Percentiles rank a stretch among this genome's conserved stretches.
Evolutionary conservation across 192 early-diverging fungal genomes (phyloP).

Genomic region (Dimargaris xerosporica): DNA sequence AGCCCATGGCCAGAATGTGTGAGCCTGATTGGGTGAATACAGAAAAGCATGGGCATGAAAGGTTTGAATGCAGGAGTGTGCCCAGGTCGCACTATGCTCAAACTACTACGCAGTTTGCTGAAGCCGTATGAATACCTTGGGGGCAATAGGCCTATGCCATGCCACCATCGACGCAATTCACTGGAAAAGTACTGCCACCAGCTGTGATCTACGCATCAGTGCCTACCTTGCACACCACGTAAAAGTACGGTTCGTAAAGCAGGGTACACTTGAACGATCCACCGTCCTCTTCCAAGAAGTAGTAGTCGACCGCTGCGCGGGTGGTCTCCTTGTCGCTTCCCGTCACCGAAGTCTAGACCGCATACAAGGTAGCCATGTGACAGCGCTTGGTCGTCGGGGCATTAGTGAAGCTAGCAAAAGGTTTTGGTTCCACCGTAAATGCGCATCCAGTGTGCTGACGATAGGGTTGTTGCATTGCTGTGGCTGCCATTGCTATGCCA

Average conservation of each 20-base stretch:
- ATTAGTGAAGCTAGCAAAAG: not conserved
- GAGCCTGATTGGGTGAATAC: no score
- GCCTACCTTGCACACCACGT: slow-evolving; percentile 59
- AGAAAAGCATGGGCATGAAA: no score
- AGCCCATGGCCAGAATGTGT: no score
- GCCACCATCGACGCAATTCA: no score
- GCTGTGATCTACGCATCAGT: no score
- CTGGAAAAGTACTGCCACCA: no score
- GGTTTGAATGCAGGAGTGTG: no score
- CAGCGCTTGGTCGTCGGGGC: not conserved
- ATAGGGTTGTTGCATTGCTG: no score
- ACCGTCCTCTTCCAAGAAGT: slow-evolving; percentile 84
- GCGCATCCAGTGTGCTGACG: not conserved
- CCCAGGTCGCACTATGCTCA: no score
- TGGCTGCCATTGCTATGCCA: not conserved
- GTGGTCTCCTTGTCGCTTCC: slow-evolving; percentile 47
- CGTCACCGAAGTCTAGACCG: slow-evolving; percentile 38
- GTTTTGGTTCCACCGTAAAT: not conserved
- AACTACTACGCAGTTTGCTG: no score
- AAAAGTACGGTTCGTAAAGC: slow-evolving; percentile 83
- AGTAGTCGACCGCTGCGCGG: slow-evolving; percentile 70
- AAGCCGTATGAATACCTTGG: no score
- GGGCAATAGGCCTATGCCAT: no score
- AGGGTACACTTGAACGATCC: slow-evolving; percentile 78
- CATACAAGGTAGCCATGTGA: not conserved